Conservation (phyloP, 2,329 filamentous ascomycete species). For the Ascochyta fabae region DNA sequence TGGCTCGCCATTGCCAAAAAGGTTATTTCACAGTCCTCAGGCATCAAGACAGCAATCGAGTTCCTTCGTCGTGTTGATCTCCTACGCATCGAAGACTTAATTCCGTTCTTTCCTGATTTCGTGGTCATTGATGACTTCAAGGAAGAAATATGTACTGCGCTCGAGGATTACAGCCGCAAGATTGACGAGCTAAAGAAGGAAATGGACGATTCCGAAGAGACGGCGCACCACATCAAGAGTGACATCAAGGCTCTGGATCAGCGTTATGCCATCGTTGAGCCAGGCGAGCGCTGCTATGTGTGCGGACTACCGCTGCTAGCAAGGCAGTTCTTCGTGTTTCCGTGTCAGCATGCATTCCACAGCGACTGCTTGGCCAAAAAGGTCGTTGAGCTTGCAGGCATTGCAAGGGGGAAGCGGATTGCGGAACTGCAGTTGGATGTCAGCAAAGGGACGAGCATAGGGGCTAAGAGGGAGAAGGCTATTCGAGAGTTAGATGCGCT, state of each 20-base stretch:
- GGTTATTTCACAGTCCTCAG: conserved; percentile 83
- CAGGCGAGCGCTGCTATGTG: conserved; percentile 90
- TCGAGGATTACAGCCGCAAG: conserved; percentile 90
- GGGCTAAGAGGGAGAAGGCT: conserved; percentile 77
- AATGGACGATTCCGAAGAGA: conserved; percentile 93
- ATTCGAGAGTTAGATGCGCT: conserved; percentile 90
- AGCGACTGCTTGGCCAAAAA: conserved; percentile 89
- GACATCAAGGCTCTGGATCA: conserved; percentile 87
- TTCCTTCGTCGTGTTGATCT: conserved; percentile 92
- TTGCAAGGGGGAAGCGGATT: conserved; percentile 79
- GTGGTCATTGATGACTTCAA: conserved; percentile 99
- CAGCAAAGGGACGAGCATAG: conserved; percentile 73
- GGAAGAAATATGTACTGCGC: conserved; percentile 91
- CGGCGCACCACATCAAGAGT: conserved; percentile 86
- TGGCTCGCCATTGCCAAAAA: conserved; percentile 96
- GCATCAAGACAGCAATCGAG: conserved; percentile 86
- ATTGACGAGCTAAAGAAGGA: conserved; percentile 89
- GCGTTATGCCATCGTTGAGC: conserved; percentile 94
- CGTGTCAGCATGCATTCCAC: conserved; percentile 97
- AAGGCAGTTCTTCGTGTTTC: conserved; percentile 96
- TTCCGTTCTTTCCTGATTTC: conserved; percentile 98
- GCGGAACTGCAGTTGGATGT: conserved; percentile 85
- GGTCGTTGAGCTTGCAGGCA: conserved; percentile 81
- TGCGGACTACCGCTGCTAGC: conserved; percentile 86
- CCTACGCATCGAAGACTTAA: conserved; percentile 92